Evolutionary conservation across 495 filamentous ascomycete genomes (phyloP).

Genomic region (Aspergillus ellipticus): DNA sequence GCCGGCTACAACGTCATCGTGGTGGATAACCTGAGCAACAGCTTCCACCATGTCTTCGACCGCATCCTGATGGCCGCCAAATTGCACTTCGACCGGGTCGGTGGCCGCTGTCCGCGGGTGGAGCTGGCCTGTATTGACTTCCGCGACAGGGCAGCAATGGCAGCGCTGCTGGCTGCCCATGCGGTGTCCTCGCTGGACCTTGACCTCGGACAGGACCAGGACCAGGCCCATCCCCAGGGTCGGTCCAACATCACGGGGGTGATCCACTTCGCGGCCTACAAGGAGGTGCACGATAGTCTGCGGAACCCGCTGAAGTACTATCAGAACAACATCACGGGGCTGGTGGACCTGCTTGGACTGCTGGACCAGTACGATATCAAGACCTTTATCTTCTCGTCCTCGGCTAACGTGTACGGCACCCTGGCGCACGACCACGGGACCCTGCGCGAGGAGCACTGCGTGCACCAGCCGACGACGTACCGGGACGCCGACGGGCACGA

Average conservation of each 20-base stretch:
- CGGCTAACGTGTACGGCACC: constrained; percentile 60
- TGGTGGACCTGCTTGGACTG: constrained; percentile 50
- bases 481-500: constrained; percentile 23
- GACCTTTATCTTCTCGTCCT: constrained; percentile 62
- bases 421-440: constrained; percentile 44
- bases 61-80: constrained; percentile 45
- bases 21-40: constrained; percentile 61
- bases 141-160: constrained; percentile 40
- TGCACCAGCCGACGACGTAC: constrained; percentile 42
- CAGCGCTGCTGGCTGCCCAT: constrained; percentile 30
- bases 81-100: constrained; percentile 24
- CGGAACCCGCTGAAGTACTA: constrained; percentile 58
- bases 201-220: too few relatives aligned
- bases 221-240: neutral
- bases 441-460: constrained; percentile 54
- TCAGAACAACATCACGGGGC: constrained; percentile 57
- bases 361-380: constrained; percentile 55
- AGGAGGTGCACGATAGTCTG: constrained; percentile 50
- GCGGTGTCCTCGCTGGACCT: constrained; percentile 4
- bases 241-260: constrained; percentile 52
- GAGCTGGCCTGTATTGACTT: constrained; percentile 50
- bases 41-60: constrained; percentile 47
- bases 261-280: constrained; percentile 61
- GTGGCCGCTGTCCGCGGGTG: constrained; percentile 5
- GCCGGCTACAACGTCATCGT: constrained; percentile 57